Evolutionary conservation across 169 alveolate genomes (phyloP).

Genomic region (Eimeria sp.): DNA sequence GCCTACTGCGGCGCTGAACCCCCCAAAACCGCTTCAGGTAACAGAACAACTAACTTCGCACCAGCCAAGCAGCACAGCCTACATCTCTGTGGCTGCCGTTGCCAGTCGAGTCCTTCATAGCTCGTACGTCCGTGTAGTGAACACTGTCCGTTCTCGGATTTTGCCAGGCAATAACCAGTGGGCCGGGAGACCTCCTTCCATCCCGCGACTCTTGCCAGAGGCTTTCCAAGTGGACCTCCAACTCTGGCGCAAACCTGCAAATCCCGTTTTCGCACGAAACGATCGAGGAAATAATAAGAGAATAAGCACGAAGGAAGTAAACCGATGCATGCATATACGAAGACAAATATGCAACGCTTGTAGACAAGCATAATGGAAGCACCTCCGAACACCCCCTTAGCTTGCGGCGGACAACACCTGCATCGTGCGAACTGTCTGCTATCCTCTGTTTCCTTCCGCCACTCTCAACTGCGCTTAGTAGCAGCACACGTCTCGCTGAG

Average conservation of each 20-base stretch:
- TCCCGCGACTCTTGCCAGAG: constrained; percentile 17
- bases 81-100: constrained; percentile 47
- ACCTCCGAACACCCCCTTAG: background rate
- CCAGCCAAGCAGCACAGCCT: background rate
- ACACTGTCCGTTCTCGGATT: background rate
- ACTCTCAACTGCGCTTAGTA: background rate
- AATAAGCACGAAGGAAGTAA: background rate
- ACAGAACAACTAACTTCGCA: background rate
- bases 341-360: no score
- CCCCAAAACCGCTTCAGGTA: background rate
- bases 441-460: background rate
- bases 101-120: background rate
- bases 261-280: background rate
- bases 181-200: background rate
- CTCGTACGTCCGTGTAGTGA: constrained; percentile 18
- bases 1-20: background rate
- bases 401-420: background rate
- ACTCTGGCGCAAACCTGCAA: constrained; percentile 43
- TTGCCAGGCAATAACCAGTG: constrained; percentile 30
- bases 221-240: constrained; percentile 26
- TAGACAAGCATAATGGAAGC: background rate
- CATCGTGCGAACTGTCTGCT: background rate
- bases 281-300: background rate
- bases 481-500: background rate
- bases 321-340: background rate